These are phyloP conservation scores for Aspergillus puulaauensis DNA, from an alignment of 2,329 filamentous ascomycete genomes.

Conservation along the genomic window DNA sequence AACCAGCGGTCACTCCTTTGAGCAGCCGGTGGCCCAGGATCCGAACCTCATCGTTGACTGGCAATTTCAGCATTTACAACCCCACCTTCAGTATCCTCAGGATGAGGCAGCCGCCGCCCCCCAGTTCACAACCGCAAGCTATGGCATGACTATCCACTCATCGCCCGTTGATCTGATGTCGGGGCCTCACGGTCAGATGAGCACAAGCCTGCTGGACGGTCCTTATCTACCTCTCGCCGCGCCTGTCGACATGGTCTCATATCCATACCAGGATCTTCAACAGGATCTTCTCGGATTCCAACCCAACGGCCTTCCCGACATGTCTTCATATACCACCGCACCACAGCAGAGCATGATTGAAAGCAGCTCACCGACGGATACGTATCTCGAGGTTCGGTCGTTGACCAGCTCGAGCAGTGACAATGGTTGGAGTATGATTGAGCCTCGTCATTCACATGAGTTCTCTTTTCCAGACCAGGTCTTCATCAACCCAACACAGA, in stretches of 20 bases:
- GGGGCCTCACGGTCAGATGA: constrained; percentile 62
- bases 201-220: constrained; percentile 61
- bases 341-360: constrained; percentile 45
- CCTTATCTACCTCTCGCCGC: constrained; percentile 57
- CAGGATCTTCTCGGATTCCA: constrained; percentile 62
- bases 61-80: constrained; percentile 45
- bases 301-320: constrained; percentile 47
- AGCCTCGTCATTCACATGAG: constrained; percentile 72
- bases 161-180: constrained; percentile 56
- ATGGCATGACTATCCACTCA: constrained; percentile 47
- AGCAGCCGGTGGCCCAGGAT: constrained; percentile 45
- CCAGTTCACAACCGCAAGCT: constrained; percentile 59
- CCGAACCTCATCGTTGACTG: constrained; percentile 47
- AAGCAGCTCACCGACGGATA: constrained; percentile 70
- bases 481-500: constrained; percentile 91
- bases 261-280: constrained; percentile 78
- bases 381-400: constrained; percentile 82
- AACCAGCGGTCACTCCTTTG: constrained; percentile 43
- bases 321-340: constrained; percentile 37
- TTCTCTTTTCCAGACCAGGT: constrained; percentile 62
- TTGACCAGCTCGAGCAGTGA: constrained; percentile 77
- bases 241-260: constrained; percentile 65
- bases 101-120: constrained; percentile 57
- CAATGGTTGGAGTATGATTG: constrained; percentile 82
- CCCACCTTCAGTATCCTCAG: constrained; percentile 39